These are phyloP conservation scores for Penicillium nordicum DNA, from an alignment of 2,329 filamentous ascomycete genomes.

Conservation along the genomic window DNA sequence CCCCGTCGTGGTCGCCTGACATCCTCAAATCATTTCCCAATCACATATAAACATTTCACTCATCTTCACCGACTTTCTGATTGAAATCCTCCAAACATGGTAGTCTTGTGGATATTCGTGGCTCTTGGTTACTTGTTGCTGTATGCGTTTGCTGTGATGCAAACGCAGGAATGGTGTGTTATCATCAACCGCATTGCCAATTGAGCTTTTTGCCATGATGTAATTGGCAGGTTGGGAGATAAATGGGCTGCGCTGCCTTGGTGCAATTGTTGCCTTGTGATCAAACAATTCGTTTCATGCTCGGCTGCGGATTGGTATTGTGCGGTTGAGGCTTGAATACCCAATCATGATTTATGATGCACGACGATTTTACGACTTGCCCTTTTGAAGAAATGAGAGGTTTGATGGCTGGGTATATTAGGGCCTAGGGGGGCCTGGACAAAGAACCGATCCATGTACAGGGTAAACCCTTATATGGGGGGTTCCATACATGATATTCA, in stretches of 20 bases:
- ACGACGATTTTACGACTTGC: background rate
- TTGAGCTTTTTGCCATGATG: conserved; percentile 13
- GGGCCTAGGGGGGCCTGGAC: background rate
- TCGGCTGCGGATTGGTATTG: background rate
- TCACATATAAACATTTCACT: background rate
- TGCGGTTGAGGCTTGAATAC: background rate
- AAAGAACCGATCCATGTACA: background rate
- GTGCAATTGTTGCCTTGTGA: background rate
- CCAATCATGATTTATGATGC: conserved; percentile 2
- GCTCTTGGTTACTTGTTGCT: conserved; percentile 35
- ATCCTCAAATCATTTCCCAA: background rate
- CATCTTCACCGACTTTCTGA: conserved; percentile 6
- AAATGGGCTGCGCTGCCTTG: background rate
- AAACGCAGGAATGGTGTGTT: conserved; percentile 15
- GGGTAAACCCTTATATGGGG: background rate
- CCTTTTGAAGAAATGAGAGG: background rate
- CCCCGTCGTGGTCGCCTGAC: background rate
- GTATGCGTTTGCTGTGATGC: conserved; percentile 33
- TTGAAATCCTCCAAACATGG: conserved; percentile 20
- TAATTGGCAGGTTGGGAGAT: background rate
- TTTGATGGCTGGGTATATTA: background rate
- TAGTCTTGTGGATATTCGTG: conserved; percentile 33
- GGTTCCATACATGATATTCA: background rate
- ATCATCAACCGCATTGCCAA: conserved; percentile 17
- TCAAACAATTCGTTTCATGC: background rate